Conservation (phyloP, 371 early-diverging fungal species). For the Haplosporangium sp. region DNA sequence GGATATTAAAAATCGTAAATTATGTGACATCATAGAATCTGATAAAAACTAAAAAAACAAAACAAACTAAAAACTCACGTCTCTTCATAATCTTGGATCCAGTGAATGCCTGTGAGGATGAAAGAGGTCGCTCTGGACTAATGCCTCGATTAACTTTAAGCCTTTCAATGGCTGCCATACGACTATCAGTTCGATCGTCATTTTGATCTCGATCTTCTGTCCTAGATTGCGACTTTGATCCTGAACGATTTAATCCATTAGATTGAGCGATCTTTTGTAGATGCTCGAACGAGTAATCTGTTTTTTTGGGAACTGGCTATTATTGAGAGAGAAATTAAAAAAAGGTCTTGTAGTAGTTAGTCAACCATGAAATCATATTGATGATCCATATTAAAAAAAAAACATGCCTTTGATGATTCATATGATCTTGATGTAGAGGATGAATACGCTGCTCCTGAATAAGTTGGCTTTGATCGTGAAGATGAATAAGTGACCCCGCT, state of each 20-base stretch:
- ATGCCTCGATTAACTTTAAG: slow-evolving; percentile 41
- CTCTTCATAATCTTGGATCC: slow-evolving; percentile 37
- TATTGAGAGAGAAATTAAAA: neutral
- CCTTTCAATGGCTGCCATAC: slow-evolving; percentile 38
- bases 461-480: slow-evolving; percentile 21
- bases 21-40: too few relatives aligned
- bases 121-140: slow-evolving; percentile 43
- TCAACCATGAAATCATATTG: neutral
- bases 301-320: slow-evolving; percentile 29
- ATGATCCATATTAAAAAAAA: neutral
- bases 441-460: slow-evolving; percentile 27
- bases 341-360: neutral
- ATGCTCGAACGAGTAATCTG: slow-evolving; percentile 38
- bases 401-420: slow-evolving; percentile 32
- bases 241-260: slow-evolving; percentile 10
- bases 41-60: neutral
- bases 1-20: too few relatives aligned
- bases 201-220: slow-evolving; percentile 12
- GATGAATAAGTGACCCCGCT: slow-evolving; percentile 34
- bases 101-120: slow-evolving; percentile 20
- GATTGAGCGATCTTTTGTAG: slow-evolving; percentile 37
- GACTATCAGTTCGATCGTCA: slow-evolving; percentile 19
- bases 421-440: slow-evolving; percentile 15
- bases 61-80: slow-evolving; percentile 12
- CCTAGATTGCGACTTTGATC: slow-evolving; percentile 10